Conservation (phyloP, 108 stramenopile genomes). For the Conticribra weissflogii region DNA sequence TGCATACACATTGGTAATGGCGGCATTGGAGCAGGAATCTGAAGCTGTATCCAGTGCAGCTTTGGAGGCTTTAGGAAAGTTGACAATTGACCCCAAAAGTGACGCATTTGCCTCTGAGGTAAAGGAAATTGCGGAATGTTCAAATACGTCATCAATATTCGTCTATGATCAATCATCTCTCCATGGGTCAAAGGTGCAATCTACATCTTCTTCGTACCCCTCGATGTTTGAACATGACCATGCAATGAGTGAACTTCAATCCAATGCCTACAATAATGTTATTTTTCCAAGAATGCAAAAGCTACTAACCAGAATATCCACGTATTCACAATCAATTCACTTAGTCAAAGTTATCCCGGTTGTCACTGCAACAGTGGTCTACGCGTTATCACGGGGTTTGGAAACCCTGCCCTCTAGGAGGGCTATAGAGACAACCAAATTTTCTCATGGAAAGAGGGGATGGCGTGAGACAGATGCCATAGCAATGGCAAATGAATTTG, state of each 20-base stretch:
- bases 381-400: slow-evolving; percentile 54
- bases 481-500: slow-evolving; percentile 36
- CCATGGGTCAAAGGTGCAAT: slow-evolving; percentile 2
- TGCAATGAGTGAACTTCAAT: slow-evolving; percentile 56
- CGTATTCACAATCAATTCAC: slow-evolving; percentile 37
- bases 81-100: slow-evolving; percentile 46
- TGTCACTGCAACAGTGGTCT: slow-evolving; percentile 58
- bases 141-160: slow-evolving; percentile 16
- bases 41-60: slow-evolving; percentile 74
- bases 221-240: slow-evolving; percentile 7
- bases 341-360: slow-evolving; percentile 54
- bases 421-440: slow-evolving; percentile 23
- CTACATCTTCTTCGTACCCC: no score
- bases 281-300: slow-evolving; percentile 63
- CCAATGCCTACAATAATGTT: slow-evolving; percentile 58
- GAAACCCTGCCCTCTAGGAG: slow-evolving; percentile 46
- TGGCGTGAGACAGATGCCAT: slow-evolving; percentile 53
- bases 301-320: slow-evolving; percentile 51
- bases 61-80: slow-evolving; percentile 61
- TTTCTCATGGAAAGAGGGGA: slow-evolving; percentile 34
- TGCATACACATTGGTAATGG: slow-evolving; percentile 57
- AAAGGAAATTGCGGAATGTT: slow-evolving; percentile 18
- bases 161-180: no score
- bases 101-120: slow-evolving; percentile 35
- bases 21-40: slow-evolving; percentile 66